These are phyloP conservation scores for Lotus japonicus DNA, from an alignment of 306 rosid genomes.

Conservation along the genomic window DNA sequence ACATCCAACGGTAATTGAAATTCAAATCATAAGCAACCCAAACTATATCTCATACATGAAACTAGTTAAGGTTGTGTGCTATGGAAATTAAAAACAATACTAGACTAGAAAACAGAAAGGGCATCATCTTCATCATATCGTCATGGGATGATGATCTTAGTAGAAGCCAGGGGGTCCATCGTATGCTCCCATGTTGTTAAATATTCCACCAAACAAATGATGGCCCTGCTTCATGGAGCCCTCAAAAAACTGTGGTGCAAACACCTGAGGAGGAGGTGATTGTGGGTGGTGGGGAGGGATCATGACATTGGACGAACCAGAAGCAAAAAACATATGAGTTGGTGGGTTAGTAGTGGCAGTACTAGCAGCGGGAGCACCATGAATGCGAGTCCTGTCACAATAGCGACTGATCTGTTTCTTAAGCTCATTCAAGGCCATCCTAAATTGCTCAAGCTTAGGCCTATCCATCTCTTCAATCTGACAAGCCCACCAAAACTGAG, in stretches of 20 bases:
- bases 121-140: background rate
- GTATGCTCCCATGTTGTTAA: conserved; percentile 10
- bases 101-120: background rate
- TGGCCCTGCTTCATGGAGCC: background rate
- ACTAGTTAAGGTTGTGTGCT: background rate
- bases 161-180: background rate
- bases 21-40: background rate
- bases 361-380: background rate
- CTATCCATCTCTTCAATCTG: background rate
- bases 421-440: background rate
- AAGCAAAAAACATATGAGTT: background rate
- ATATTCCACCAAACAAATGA: background rate
- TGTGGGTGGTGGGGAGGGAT: background rate
- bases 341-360: background rate
- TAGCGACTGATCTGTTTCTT: background rate
- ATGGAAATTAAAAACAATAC: background rate
- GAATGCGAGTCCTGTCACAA: too few species aligned
- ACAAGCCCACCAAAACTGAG: conserved; percentile 13
- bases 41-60: background rate
- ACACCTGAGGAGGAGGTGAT: background rate
- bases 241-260: background rate
- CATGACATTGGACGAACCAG: background rate
- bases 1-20: too few species aligned
- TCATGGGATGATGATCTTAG: background rate
- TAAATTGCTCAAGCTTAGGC: background rate